Evolutionary conservation across 176 grass and related monocot species (phyloP).

Genomic region (Guadua angustifolia): DNA sequence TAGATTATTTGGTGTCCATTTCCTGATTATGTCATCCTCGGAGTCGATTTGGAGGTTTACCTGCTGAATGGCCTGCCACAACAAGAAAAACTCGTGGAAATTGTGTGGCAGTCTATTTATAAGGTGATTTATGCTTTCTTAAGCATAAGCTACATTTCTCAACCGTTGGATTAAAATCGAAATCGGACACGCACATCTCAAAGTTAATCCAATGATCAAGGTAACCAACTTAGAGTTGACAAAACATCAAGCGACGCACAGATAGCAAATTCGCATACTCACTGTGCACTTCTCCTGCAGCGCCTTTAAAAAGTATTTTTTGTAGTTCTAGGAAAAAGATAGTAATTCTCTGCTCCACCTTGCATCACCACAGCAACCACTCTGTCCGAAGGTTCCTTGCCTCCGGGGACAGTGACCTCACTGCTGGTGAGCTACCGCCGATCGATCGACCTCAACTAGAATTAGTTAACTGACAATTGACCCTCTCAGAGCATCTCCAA

Average conservation of each 20-base stretch:
- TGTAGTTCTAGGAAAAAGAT: neutral
- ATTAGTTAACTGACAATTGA: slow-evolving; percentile 31
- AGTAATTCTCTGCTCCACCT: neutral
- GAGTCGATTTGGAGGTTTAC: too few relatives aligned
- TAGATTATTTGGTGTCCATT: too few relatives aligned
- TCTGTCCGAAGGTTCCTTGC: neutral
- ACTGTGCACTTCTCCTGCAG: neutral
- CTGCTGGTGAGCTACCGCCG: slow-evolving; percentile 37
- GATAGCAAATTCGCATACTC: neutral
- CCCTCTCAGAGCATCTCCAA: too few relatives aligned
- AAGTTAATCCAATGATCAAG: neutral
- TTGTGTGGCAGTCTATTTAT: too few relatives aligned
- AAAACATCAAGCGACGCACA: neutral
- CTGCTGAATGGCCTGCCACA: too few relatives aligned
- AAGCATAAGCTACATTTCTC: neutral
- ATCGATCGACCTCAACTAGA: neutral
- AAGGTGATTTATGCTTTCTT: neutral
- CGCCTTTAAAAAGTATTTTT: neutral
- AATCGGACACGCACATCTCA: neutral
- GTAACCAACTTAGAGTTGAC: neutral
- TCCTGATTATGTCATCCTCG: too few relatives aligned
- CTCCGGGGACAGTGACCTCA: slow-evolving; percentile 14
- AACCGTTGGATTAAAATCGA: neutral
- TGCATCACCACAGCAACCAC: neutral
- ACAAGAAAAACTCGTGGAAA: too few relatives aligned